Evolutionary conservation across 1,139 yeast species (phyloP), one percentile per base, ranked within the genome.

Genomic region (Hansenula anomala): DNA sequence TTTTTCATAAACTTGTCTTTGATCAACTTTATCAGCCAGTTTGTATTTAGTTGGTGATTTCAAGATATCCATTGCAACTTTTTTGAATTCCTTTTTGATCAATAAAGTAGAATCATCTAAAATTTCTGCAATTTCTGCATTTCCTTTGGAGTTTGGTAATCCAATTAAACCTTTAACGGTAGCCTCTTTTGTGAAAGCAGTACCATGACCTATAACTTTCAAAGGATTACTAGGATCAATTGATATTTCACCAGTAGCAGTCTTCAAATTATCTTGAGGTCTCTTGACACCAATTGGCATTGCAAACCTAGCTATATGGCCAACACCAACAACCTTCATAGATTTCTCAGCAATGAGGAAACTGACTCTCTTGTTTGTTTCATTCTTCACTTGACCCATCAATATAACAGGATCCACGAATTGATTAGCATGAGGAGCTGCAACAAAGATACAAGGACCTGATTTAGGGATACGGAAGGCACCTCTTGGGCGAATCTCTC

Each of bases 361-460:
- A 20, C 95, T 84, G 24, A 90, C 75, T 39, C 97, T 68, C 46
- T 96, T 70, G 23, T 78, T 73, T 6, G 85, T 78, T 47, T 81
- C 87, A 39, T 72, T 70, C 48, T 80, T 78, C 26, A 88, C 89
- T 56, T 85, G 94, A 38, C 84, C 81, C 87, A 87, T 80, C 40
- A 92, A 69, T 38, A 89, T 73, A 41, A 88, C 72, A 1, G 97
- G 96, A 57, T 92, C 98, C 28, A 90, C 94, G 54, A 92, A 92
- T 60, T 90, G 98, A 61, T 90, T 92, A 27, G 96, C 96, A 65
- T 90, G 98, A 9, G 97, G 97, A 9, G 97, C 98, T 2, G 94
- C 97, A 33, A 92, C 97, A 56, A 92, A 87, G 41, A 92, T 89
- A 18, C 89, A 80, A 0, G 97, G 95, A 1, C 96, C 97, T 13